Conservation (phyloP, 2,329 filamentous ascomycete genomes). For the Colletotrichum cereale region DNA sequence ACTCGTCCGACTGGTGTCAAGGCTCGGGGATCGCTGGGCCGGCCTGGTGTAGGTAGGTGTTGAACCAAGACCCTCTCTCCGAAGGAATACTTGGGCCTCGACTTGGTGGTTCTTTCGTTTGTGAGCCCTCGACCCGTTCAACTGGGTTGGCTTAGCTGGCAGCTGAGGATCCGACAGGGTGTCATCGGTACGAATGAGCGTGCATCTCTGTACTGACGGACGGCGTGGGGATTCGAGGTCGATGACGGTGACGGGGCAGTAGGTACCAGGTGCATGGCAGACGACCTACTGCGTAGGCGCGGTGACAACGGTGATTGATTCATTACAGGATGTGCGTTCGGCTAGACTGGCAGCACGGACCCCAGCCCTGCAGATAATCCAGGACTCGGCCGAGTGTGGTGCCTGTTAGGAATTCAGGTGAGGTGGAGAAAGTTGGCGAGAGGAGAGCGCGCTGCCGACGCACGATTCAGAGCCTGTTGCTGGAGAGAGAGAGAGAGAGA, state of each 20-base stretch:
- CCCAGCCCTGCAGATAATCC: conserved; percentile 36
- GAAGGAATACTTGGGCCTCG: not conserved
- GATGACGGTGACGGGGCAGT: not conserved
- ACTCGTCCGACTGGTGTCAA: conserved; percentile 10
- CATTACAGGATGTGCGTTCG: conserved; percentile 34
- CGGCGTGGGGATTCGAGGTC: not conserved
- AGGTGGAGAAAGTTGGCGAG: conserved; percentile 36
- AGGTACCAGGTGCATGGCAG: not conserved
- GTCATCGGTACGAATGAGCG: conserved; percentile 2
- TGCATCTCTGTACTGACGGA: not conserved
- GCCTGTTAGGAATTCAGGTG: conserved; percentile 41
- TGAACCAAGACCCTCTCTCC: not conserved
- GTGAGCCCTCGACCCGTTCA: not conserved
- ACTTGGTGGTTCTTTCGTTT: not conserved
- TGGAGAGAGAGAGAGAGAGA: not conserved
- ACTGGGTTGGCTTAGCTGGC: not conserved
- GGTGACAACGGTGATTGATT: conserved; percentile 25
- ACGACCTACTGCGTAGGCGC: not conserved
- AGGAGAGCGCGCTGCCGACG: conserved; percentile 19
- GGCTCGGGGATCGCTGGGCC: conserved; percentile 19
- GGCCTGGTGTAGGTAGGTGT: conserved; percentile 1
- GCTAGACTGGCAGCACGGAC: conserved; percentile 2
- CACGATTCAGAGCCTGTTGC: conserved; percentile 29
- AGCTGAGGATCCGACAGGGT: not conserved
- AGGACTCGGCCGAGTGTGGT: conserved; percentile 41